These are phyloP conservation scores for Psilocybe subaeruginosa DNA, from an alignment of 768 basidiomycete genomes.

Conservation along the genomic window DNA sequence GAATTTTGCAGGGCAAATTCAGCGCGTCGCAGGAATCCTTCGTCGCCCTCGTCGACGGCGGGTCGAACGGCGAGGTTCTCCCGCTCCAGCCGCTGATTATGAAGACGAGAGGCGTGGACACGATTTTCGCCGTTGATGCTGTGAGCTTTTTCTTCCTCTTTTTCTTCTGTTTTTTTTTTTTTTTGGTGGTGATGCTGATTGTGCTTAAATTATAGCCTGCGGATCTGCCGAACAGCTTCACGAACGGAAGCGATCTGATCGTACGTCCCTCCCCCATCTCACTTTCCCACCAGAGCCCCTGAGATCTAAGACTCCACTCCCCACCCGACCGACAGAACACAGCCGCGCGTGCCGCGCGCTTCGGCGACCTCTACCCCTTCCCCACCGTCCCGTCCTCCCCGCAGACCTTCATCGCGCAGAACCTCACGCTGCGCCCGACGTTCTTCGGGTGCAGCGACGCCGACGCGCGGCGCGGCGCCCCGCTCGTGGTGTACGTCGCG, in stretches of 20 bases:
- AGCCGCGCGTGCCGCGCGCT: constrained; percentile 5
- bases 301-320: neutral
- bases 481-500: constrained; percentile 13
- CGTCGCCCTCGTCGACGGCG: constrained; percentile 13
- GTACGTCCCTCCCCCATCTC: neutral
- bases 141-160: neutral
- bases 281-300: neutral
- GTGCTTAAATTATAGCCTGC: constrained; percentile 1
- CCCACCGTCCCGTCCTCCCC: constrained; percentile 12
- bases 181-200: neutral
- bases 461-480: neutral
- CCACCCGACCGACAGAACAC: neutral
- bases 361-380: constrained; percentile 9
- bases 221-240: constrained; percentile 4
- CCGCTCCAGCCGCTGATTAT: constrained; percentile 13
- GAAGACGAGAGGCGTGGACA: constrained; percentile 4
- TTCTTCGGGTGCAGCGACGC: constrained; percentile 11
- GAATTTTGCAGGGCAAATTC: constrained; percentile 1
- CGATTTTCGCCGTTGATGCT: constrained; percentile 9
- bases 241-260: constrained; percentile 11
- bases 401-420: constrained; percentile 5
- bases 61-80: constrained; percentile 11
- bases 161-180: neutral
- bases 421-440: constrained; percentile 5
- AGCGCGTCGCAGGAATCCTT: constrained; percentile 10